Percentiles rank a stretch among this genome's conserved stretches.
Conservation (phyloP, 2,329 filamentous ascomycete species). For the Pseudopyricularia javanii region DNA sequence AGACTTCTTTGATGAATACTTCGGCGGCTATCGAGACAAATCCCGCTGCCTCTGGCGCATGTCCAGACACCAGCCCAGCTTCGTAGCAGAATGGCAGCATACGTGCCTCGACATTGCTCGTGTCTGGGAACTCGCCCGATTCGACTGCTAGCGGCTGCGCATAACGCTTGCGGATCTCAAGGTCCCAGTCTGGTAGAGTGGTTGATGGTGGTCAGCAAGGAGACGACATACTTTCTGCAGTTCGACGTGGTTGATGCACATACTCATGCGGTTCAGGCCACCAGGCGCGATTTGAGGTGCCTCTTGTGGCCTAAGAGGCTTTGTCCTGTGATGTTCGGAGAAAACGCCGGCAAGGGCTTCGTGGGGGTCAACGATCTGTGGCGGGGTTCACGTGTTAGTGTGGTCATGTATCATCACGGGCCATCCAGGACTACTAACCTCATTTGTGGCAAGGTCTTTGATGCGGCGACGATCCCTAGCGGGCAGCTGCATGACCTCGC, state of each 20-base stretch:
- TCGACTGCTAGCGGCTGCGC: slow-evolving; percentile 52
- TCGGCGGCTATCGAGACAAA: slow-evolving; percentile 56
- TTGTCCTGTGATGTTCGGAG: slow-evolving; percentile 33
- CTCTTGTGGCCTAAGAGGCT: slow-evolving; percentile 37
- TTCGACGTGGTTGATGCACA: slow-evolving; percentile 15
- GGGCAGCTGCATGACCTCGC: slow-evolving; percentile 60
- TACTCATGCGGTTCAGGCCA: slow-evolving; percentile 71
- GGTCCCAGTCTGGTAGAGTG: slow-evolving; percentile 40
- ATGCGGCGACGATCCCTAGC: slow-evolving; percentile 52
- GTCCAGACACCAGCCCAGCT: slow-evolving; percentile 46
- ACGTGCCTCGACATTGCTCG: slow-evolving; percentile 46
- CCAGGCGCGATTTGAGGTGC: slow-evolving; percentile 52
- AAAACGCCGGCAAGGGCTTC: slow-evolving; percentile 41
- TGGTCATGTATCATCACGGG: background rate
- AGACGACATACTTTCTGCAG: background rate
- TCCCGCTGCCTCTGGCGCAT: slow-evolving; percentile 46
- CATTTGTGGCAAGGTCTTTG: slow-evolving; percentile 50
- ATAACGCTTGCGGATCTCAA: slow-evolving; percentile 56
- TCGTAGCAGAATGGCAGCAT: slow-evolving; percentile 62
- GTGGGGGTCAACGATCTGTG: slow-evolving; percentile 32
- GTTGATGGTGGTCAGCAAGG: background rate
- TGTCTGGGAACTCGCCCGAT: slow-evolving; percentile 58
- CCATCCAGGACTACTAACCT: slow-evolving; percentile 30
- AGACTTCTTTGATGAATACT: slow-evolving; percentile 53
- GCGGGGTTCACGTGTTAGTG: background rate